phyloP scores from a whole-genome alignment of 148 eudicot species.

The Spergularia marina region DNA sequence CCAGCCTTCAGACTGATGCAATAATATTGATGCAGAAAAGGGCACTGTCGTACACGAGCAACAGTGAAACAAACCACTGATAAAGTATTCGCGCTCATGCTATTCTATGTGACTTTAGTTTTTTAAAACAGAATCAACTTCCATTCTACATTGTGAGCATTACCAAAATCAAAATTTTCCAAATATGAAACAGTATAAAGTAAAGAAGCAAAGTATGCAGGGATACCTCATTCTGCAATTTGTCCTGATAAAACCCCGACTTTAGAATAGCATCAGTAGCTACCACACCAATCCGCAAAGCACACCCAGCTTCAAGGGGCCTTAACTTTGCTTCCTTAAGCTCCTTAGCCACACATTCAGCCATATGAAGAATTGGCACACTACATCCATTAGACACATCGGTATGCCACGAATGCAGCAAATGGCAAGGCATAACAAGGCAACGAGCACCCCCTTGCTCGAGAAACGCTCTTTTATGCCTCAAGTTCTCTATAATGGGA shows the following conservation, averaged over 20 bases:
- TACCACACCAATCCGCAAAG: slow-evolving; percentile 59
- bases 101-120: neutral
- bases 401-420: slow-evolving; percentile 62
- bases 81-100: no score
- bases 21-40: no score
- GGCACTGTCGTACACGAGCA: no score
- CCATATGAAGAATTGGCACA: slow-evolving; percentile 70
- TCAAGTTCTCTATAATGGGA: slow-evolving; percentile 40
- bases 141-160: no score
- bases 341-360: slow-evolving; percentile 77
- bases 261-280: slow-evolving; percentile 43
- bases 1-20: no score
- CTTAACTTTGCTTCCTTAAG: slow-evolving; percentile 66
- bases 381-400: slow-evolving; percentile 53
- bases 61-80: no score
- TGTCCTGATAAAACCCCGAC: slow-evolving; percentile 57
- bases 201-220: slow-evolving; percentile 1
- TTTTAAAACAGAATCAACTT: neutral
- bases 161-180: neutral
- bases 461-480: slow-evolving; percentile 52
- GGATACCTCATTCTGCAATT: slow-evolving; percentile 67
- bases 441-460: slow-evolving; percentile 72
- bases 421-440: slow-evolving; percentile 76
- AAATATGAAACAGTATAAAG: slow-evolving; percentile 3
- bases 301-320: slow-evolving; percentile 74